These are phyloP conservation scores for Phytophthora citrophthora DNA, from an alignment of 352 stramenopile species.

Conservation along the genomic window DNA sequence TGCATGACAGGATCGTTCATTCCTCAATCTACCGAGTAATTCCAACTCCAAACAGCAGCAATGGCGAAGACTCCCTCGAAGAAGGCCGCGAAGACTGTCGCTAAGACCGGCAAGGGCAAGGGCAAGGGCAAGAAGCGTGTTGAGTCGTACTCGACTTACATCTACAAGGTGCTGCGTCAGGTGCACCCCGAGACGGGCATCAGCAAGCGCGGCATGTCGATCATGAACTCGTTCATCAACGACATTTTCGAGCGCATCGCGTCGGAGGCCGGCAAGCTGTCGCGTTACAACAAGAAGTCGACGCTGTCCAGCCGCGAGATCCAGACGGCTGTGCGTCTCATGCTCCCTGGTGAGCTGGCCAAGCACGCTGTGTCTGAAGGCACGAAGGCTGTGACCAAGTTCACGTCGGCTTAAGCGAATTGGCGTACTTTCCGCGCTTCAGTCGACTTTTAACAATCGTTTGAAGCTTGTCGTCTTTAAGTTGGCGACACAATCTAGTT, in stretches of 20 bases:
- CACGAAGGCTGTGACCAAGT: conserved; percentile 97
- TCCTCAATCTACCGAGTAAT: conserved; percentile 43
- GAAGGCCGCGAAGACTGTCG: conserved; percentile 86
- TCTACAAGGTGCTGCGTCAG: conserved; percentile 95
- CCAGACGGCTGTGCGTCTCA: conserved; percentile 95
- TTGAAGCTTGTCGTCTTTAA: neutral
- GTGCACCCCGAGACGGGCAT: conserved; percentile 98
- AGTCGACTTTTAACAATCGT: neutral
- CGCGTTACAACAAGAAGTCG: conserved; percentile 99
- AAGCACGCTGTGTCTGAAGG: conserved; percentile 98
- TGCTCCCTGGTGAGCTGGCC: conserved; percentile 96
- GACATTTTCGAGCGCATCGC: conserved; percentile 99
- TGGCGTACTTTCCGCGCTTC: neutral
- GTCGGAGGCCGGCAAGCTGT: conserved; percentile 95
- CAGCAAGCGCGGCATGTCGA: conserved; percentile 97
- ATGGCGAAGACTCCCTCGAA: conserved; percentile 98
- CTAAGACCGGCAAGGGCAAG: conserved; percentile 84
- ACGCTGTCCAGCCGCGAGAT: conserved; percentile 97
- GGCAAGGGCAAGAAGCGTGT: conserved; percentile 90
- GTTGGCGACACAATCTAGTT: conserved; percentile 15
- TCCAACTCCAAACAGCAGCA: conserved; percentile 33
- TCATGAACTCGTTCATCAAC: conserved; percentile 99
- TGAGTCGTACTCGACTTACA: conserved; percentile 92
- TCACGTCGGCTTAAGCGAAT: conserved; percentile 83
- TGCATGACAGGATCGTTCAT: conserved; percentile 9